phyloP scores from a whole-genome alignment of 768 basidiomycete species.

The Pulveroboletus sp. region DNA sequence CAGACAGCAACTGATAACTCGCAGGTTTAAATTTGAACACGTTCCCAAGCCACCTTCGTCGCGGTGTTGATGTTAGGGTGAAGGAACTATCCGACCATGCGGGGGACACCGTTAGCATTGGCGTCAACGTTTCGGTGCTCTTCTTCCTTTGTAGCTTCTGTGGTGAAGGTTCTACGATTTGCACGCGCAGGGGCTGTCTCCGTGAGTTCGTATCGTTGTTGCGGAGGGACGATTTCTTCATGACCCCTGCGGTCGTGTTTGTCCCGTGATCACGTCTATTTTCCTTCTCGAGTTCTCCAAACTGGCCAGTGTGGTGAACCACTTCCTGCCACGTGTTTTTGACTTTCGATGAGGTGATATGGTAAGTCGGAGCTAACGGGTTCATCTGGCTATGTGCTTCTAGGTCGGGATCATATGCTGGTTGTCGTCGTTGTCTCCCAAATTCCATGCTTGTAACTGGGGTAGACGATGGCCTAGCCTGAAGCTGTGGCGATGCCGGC shows the following conservation, averaged over 20 bases:
- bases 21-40: constrained; percentile 83
- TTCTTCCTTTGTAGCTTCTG: constrained; percentile 34
- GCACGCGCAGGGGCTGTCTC: constrained; percentile 34
- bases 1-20: constrained; percentile 52
- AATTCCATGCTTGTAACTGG: constrained; percentile 18
- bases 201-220: constrained; percentile 22
- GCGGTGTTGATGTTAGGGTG: constrained; percentile 40
- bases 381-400: constrained; percentile 29
- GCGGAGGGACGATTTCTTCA: constrained; percentile 44
- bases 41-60: constrained; percentile 78
- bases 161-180: constrained; percentile 49
- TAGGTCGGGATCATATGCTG: neutral
- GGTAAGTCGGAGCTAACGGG: constrained; percentile 26
- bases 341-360: constrained; percentile 9
- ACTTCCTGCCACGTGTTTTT: constrained; percentile 1
- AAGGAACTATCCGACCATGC: constrained; percentile 46
- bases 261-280: constrained; percentile 31
- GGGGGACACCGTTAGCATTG: constrained; percentile 28
- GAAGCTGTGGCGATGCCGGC: constrained; percentile 16
- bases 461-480: constrained; percentile 5
- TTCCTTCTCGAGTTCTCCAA: constrained; percentile 51
- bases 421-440: constrained; percentile 13
- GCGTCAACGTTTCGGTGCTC: constrained; percentile 16
- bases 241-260: constrained; percentile 14
- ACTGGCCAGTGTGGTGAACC: constrained; percentile 4